Evolutionary conservation across 148 eudicot genomes (phyloP).

Genomic region (Beta vulgaris): DNA sequence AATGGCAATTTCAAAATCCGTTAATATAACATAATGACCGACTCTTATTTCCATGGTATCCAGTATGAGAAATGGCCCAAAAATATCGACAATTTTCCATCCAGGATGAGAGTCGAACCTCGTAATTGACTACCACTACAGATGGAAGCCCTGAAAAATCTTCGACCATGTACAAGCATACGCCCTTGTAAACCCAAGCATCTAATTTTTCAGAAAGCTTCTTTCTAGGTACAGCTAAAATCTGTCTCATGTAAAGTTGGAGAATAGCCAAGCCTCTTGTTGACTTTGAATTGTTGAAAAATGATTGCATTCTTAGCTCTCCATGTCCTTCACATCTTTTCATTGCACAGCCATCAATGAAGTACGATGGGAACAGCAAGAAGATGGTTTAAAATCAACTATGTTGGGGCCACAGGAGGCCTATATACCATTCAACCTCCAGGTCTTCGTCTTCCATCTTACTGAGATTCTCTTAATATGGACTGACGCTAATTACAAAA

Average conservation of each 20-base stretch:
- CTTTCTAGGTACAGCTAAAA: background rate
- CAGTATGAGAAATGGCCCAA: too few species aligned
- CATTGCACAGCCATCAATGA: background rate
- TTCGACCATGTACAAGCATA: background rate
- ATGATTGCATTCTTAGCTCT: background rate
- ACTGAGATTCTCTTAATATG: background rate
- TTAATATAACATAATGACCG: too few species aligned
- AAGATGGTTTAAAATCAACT: background rate
- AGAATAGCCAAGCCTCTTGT: background rate
- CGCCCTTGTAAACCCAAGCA: background rate
- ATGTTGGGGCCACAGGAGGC: background rate
- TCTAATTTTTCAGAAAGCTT: background rate
- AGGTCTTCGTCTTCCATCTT: background rate
- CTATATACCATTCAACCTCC: background rate
- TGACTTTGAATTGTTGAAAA: background rate
- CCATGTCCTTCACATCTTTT: background rate
- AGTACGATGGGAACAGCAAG: background rate
- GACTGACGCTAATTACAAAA: background rate
- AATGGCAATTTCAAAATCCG: too few species aligned
- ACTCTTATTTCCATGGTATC: too few species aligned
- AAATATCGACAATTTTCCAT: too few species aligned
- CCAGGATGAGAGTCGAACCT: too few species aligned
- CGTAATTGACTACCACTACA: too few species aligned
- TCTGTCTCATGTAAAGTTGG: background rate
- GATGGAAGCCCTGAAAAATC: background rate